Evolutionary conservation across 108 stramenopile species (phyloP), one percentile per base, ranked within the genome.

Genomic region (Hondaea fermentalgiana): DNA sequence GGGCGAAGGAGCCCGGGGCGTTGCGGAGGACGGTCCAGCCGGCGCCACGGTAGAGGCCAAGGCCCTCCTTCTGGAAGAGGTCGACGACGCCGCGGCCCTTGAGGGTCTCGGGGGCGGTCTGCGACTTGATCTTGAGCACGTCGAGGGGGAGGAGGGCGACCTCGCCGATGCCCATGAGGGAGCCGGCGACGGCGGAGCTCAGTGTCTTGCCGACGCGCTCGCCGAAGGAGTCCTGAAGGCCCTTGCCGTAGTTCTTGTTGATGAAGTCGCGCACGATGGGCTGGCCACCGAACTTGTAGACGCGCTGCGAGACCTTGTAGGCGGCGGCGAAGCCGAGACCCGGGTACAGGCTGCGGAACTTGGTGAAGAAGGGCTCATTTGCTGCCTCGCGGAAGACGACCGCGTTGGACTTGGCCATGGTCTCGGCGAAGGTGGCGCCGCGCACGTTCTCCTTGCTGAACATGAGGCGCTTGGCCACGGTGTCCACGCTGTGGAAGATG

Each of bases 261-360:
- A 96, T 89, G 60, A 83, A 89, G 72, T 95, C 95, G 57, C 90
- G 71, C 44, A 94, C 95, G 51, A 94, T 90, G 10, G 94, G 95
- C 90, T 96, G 95, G 16, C 95, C 95, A 47, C 95, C 95, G 72
- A 94, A 96, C 87, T 96, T 96, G 92, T 96, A 96, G 16, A 94
- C 91, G 45, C 95, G 94, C 88, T 96, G 95, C 43, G 94, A 91
- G 87, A 96, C 92, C 93, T 96, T 96, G 93, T 96, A 96, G 28
- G 91, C 95, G 19, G 95, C 95, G 45, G 95, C 95, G 58, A 94
- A 96, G 21, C 95, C 95, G 60, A 96, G 91, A 5, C 95, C 95
- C 21, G 95, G 95, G 72, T 95, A 96, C 10, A 96, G 93, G 87
- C 91, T 89, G 88, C 89, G 72, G 83, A 91, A 88, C 90, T 96